Evolutionary conservation across 2,329 filamentous ascomycete genomes (phyloP), one percentile per base, ranked within the genome.

Genomic region (Trichoderma pleuroti): DNA sequence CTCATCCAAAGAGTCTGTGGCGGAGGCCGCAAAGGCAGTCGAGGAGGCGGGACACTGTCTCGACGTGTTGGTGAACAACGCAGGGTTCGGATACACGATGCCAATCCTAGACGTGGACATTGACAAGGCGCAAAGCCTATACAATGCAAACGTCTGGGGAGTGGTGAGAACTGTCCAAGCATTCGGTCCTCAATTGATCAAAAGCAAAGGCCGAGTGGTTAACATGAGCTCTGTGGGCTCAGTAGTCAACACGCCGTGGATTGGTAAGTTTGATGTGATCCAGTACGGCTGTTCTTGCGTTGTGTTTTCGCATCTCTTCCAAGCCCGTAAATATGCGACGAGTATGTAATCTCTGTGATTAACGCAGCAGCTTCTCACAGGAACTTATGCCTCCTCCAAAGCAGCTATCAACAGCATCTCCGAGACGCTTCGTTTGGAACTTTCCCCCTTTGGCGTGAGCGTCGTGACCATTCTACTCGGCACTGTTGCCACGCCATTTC

Each of bases 21-120:
- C 69, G 1, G 73, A 72, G 21, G 72, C 73, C 16, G 72, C 72
- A 14, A 68, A 69, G 12, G 36, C n/a, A 11, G 70, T 75, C 4
- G 57, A 61, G 28, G 68, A 71, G 10, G 63, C 56, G 2, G 61
- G 60, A 1, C 32, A 57, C 32, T 73, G 72, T 16, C 71, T 80
- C 4, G 76, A 80, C 32, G 68, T 78, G n/a, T 75, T 80, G 21
- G 73, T 80, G 30, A 80, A 80, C 49, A 80, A 80, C 72, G 77
- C 78, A 3, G 76, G 75, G 2, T 65, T 70, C n/a, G 74, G 72
- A 30, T 77, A 77, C 65, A 73, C 73, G 0, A 76, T 76, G 74
- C 77, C 77, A 14, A 66, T 76, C 7, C 63, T 77, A 3, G 77
- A 79, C 39, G 63, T 74, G 60, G 71, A 76, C 3, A 67, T 77